Evolutionary conservation across 2,329 filamentous ascomycete species (phyloP).

Genomic region (Macrophomina tecta): DNA sequence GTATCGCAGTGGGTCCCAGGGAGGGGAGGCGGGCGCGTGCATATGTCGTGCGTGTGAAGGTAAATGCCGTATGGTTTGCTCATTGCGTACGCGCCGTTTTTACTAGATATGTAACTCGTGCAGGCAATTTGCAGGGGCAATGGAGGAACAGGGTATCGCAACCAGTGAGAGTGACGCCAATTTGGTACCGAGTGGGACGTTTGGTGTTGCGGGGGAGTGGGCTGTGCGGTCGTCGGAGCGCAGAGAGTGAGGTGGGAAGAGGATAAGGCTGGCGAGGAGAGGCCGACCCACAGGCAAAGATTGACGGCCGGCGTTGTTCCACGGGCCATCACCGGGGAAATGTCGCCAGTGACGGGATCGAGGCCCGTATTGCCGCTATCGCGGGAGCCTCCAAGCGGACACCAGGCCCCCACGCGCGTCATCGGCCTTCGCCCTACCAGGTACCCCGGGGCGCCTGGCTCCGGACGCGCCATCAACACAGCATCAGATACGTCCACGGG

Average conservation of each 20-base stretch:
- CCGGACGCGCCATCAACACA: background rate
- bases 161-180: too few species aligned
- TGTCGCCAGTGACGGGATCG: background rate
- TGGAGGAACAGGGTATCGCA: too few species aligned
- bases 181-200: too few species aligned
- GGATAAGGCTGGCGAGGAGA: background rate
- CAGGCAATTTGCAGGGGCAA: background rate
- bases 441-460: slow-evolving; percentile 6
- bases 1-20: background rate
- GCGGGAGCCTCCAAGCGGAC: background rate
- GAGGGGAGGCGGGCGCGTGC: background rate
- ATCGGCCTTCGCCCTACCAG: background rate
- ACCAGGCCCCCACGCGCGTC: background rate
- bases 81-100: too few species aligned
- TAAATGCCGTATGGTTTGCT: background rate
- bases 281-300: background rate
- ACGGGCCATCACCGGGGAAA: slow-evolving; percentile 10
- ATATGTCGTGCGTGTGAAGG: background rate
- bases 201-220: too few species aligned
- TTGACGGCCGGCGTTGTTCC: slow-evolving; percentile 12
- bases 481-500: background rate
- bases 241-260: too few species aligned
- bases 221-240: too few species aligned
- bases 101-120: background rate
- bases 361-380: slow-evolving; percentile 5